Conservation (phyloP, 208 protist genomes). For the Trypanosoma theileri region DNA sequence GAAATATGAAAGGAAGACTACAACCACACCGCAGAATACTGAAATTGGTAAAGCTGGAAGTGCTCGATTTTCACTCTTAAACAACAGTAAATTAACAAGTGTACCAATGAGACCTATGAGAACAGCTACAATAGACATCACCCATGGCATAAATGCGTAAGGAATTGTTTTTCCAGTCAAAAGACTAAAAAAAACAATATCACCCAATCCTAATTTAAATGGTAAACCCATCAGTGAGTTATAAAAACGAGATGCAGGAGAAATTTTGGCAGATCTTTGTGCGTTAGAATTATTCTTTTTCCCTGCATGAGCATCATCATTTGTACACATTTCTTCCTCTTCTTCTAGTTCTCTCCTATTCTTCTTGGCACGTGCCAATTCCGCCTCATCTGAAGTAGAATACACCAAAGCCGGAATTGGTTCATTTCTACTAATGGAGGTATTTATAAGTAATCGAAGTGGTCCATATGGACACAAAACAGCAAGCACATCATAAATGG, state of each 20-base stretch:
- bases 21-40: constrained; percentile 49
- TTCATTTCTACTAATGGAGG: constrained; percentile 57
- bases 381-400: constrained; percentile 35
- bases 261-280: not conserved
- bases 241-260: constrained; percentile 10
- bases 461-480: constrained; percentile 82
- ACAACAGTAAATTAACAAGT: constrained; percentile 55
- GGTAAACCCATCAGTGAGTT: constrained; percentile 17
- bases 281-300: not conserved
- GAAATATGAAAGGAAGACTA: constrained; percentile 46
- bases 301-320: not conserved
- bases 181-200: constrained; percentile 90
- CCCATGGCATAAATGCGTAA: constrained; percentile 54
- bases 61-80: constrained; percentile 38
- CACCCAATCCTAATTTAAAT: constrained; percentile 83
- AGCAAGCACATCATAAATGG: constrained; percentile 83
- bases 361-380: not conserved
- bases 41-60: constrained; percentile 85
- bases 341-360: not conserved
- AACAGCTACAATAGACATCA: constrained; percentile 56
- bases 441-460: constrained; percentile 68
- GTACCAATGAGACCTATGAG: constrained; percentile 69
- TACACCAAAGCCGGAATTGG: constrained; percentile 86
- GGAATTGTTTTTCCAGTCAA: constrained; percentile 58
- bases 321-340: not conserved